These are phyloP conservation scores for Silybum marianum DNA, from an alignment of 129 eudicot genomes.

Conservation along the genomic window DNA sequence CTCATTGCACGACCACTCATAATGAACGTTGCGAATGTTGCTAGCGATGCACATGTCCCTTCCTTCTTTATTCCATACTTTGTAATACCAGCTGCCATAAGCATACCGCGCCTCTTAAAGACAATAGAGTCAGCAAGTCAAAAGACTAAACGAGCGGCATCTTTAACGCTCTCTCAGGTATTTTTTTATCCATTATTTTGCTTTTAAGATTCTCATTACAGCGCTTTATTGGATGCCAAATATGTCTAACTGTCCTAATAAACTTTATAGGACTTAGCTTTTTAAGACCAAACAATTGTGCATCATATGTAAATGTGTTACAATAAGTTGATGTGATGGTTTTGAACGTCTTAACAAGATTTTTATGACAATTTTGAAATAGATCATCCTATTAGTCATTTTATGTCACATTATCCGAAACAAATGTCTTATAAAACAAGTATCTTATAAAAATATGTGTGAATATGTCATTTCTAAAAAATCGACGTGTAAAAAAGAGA, in stretches of 20 bases:
- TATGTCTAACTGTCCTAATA: not conserved
- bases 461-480: not conserved
- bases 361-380: not conserved
- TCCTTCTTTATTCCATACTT: conserved; percentile 58
- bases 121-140: conserved; percentile 49
- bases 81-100: conserved; percentile 57
- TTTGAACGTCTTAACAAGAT: not conserved
- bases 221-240: not conserved
- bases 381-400: no score
- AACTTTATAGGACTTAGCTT: not conserved
- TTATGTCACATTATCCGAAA: not conserved
- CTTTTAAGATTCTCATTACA: not conserved
- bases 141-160: conserved; percentile 51
- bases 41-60: conserved; percentile 53
- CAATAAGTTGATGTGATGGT: not conserved
- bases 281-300: not conserved
- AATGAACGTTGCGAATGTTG: conserved; percentile 39
- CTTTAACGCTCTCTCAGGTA: conserved; percentile 70
- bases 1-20: conserved; percentile 54
- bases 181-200: not conserved
- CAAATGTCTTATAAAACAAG: not conserved
- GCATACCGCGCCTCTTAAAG: conserved; percentile 44
- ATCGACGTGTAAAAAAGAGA: not conserved
- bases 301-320: not conserved
- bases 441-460: not conserved